Evolutionary conservation across 176 grass and related monocot species (phyloP).

Genomic region (Triticum aestivum): DNA sequence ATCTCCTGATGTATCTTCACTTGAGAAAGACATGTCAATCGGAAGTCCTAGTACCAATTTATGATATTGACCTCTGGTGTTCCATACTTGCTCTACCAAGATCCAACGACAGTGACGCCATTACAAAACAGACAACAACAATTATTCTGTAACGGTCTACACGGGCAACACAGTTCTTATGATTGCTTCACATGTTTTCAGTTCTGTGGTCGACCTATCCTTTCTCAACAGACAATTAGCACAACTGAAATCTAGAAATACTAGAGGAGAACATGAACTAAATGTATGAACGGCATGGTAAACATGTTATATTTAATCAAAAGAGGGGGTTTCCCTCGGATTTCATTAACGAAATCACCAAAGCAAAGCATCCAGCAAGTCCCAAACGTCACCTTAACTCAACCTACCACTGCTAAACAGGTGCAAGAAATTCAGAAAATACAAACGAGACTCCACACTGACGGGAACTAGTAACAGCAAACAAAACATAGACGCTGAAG

Average conservation of each 20-base stretch:
- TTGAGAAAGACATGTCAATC: neutral
- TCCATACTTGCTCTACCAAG: neutral
- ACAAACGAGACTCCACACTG: too few species aligned
- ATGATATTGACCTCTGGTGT: neutral
- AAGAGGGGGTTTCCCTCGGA: too few species aligned
- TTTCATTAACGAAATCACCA: too few species aligned
- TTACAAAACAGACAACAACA: neutral
- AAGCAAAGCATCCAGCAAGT: too few species aligned
- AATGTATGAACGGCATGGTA: neutral
- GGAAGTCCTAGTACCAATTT: neutral
- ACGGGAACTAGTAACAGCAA: too few species aligned
- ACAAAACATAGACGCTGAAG: too few species aligned
- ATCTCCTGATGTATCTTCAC: neutral
- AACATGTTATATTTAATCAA: neutral
- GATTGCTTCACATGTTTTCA: neutral
- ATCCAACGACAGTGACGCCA: neutral
- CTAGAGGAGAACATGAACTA: neutral
- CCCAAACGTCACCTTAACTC: too few species aligned
- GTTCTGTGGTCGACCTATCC: neutral
- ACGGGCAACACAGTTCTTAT: neutral
- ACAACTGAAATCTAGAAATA: neutral
- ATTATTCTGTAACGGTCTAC: neutral
- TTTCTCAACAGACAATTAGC: conserved; percentile 12
- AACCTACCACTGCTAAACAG: too few species aligned
- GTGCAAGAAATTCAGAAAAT: too few species aligned